Base-by-base conservation (phyloP, 2,329 filamentous ascomycete genomes). In the Colletotrichum gigasporum region DNA sequence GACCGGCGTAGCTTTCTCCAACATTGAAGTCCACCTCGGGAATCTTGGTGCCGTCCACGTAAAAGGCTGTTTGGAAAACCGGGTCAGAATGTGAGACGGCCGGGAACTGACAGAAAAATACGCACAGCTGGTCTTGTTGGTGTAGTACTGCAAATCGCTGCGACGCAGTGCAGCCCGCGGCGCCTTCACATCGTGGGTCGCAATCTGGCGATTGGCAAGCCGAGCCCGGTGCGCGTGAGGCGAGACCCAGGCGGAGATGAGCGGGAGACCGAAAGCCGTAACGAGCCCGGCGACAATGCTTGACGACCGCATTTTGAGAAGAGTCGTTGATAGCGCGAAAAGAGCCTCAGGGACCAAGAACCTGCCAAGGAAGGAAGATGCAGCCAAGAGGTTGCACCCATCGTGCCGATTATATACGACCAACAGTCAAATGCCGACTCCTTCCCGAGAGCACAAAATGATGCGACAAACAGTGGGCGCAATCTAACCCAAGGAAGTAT, bases 11-110 rank as follows among this genome's bases (percentile, higher is more conserved):
- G 0, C 84, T 87, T 74, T 91, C 87, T 52, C 85, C 85, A 39
- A 92, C 78, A 64, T 93, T 90, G 66, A 91, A 93, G 24, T 83
- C 72, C 0, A 93, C 88, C 20, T 92, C 89, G 0, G 91, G 91
- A 50, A 93, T 85, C 1, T 76, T 80, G 2, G 80, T 83, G 2
- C 90, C 87, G 69, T 93, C 85, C 39, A 92, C 87, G 20, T 82
- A 84, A 66, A 89, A 91, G 68, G 83, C 87, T 89, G 66, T 3
- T 6, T 60, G 1, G 18, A 0, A 35, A 5, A 1, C 3, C 34
- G 7, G 7, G 12, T 55, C 12, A 44, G 56, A 16, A n/a, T 16
- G 22, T 12, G 9, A 18, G 0, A 9, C 16, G 5, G 20, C 1
- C 5, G 0, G 4, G 28, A 16, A 26, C 16, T 32, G 22, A 45